phyloP scores from a whole-genome alignment of 1,284 basidiomycete genomes.

The Schizopora paradoxa region DNA sequence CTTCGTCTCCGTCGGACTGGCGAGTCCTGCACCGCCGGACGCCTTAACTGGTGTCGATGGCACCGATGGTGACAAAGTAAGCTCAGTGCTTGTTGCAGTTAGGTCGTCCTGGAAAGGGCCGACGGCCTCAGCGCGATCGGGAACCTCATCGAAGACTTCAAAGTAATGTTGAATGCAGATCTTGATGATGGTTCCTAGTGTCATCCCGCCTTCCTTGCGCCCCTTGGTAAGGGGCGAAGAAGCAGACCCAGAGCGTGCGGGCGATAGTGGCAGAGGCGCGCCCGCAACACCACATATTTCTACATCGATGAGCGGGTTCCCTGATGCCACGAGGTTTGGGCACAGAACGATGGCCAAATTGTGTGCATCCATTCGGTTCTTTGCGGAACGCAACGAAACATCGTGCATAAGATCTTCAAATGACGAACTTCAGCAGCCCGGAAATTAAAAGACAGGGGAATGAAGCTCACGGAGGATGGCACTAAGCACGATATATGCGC shows the following conservation, averaged over 20 bases:
- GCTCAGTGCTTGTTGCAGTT: too few species aligned
- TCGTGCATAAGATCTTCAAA: slow-evolving; percentile 69
- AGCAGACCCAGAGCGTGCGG: slow-evolving; percentile 7
- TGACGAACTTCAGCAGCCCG: slow-evolving; percentile 6
- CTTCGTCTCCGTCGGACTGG: slow-evolving; percentile 22
- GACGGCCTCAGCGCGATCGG: slow-evolving; percentile 60
- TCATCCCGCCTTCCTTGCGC: slow-evolving; percentile 44
- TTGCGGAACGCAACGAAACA: slow-evolving; percentile 56
- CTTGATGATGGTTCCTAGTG: slow-evolving; percentile 67
- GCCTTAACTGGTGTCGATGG: slow-evolving; percentile 5
- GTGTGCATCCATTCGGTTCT: slow-evolving; percentile 77
- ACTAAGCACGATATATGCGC: slow-evolving; percentile 69
- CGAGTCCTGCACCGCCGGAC: slow-evolving; percentile 18
- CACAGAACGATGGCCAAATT: slow-evolving; percentile 76
- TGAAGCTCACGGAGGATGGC: slow-evolving; percentile 60
- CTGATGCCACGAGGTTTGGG: slow-evolving; percentile 70
- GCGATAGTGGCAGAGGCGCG: slow-evolving; percentile 29
- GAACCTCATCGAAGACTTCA: slow-evolving; percentile 77
- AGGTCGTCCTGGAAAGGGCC: too few species aligned
- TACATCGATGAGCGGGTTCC: slow-evolving; percentile 64
- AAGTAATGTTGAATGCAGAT: slow-evolving; percentile 79
- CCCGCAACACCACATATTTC: slow-evolving; percentile 63
- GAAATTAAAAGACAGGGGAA: slow-evolving; percentile 2
- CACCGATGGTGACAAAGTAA: slow-evolving; percentile 8
- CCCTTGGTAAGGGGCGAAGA: slow-evolving; percentile 22